Percentiles rank a stretch among this genome's conserved stretches.
These are phyloP conservation scores for Phytopythium mirpurense DNA, from an alignment of 352 stramenopile genomes.

Conservation along the genomic window DNA sequence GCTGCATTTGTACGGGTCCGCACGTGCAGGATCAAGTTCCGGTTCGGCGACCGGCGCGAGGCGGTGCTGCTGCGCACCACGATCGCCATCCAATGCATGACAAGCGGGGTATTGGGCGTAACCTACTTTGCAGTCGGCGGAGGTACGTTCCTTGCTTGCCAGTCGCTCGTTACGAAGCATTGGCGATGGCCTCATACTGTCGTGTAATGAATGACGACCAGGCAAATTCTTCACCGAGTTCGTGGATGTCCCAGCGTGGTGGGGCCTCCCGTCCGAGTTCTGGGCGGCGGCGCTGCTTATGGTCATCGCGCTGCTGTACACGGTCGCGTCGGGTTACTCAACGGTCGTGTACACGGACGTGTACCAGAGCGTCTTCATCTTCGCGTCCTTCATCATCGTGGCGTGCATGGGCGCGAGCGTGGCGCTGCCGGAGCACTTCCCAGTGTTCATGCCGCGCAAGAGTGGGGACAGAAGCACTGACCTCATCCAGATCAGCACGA, in stretches of 20 bases:
- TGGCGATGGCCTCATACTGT: background rate
- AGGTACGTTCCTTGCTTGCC: slow-evolving; percentile 11
- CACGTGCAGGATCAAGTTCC: slow-evolving; percentile 66
- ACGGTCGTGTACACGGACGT: slow-evolving; percentile 81
- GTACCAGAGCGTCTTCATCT: slow-evolving; percentile 82
- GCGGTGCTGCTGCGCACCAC: slow-evolving; percentile 57
- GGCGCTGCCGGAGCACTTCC: slow-evolving; percentile 45
- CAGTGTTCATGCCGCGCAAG: slow-evolving; percentile 52
- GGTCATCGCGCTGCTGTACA: slow-evolving; percentile 64
- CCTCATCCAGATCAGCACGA: slow-evolving; percentile 48
- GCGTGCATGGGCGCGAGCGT: slow-evolving; percentile 50
- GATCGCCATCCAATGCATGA: slow-evolving; percentile 65
- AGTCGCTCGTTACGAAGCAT: background rate
- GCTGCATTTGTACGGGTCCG: no score
- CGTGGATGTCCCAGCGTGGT: slow-evolving; percentile 49
- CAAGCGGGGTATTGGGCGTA: slow-evolving; percentile 51
- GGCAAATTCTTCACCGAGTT: slow-evolving; percentile 82
- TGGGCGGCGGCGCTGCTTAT: slow-evolving; percentile 67
- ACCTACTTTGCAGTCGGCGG: slow-evolving; percentile 79
- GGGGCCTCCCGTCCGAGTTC: slow-evolving; percentile 55
- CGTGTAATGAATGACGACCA: slow-evolving; percentile 3
- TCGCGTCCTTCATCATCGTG: slow-evolving; percentile 66
- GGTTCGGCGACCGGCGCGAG: slow-evolving; percentile 50
- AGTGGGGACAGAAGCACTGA: slow-evolving; percentile 16
- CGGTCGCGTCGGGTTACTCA: slow-evolving; percentile 60